Conservation (phyloP, 257 asterid genomes). For the Fraxinus quadrangulata region DNA sequence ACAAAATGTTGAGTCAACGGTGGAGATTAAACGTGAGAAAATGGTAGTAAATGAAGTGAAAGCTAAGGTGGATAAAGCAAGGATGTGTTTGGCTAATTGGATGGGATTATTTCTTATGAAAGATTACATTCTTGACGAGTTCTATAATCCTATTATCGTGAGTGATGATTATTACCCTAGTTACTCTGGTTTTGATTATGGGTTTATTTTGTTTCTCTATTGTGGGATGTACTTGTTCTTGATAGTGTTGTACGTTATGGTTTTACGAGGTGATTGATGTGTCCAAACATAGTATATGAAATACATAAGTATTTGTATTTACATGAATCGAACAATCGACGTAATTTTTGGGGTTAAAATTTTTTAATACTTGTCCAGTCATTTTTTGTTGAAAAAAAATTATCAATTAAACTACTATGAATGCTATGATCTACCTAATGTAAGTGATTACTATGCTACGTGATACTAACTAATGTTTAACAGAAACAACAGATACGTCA, state of each 20-base stretch:
- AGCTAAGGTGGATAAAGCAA: constrained; percentile 38
- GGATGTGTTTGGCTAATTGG: constrained; percentile 20
- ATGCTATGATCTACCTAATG: no score
- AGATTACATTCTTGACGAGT: constrained; percentile 19
- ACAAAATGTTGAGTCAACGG: background rate
- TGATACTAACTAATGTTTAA: no score
- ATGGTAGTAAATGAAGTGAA: constrained; percentile 37
- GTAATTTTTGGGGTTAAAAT: no score
- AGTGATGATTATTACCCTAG: background rate
- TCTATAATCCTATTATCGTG: constrained; percentile 6
- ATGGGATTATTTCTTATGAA: background rate
- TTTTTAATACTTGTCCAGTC: no score
- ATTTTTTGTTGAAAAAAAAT: no score
- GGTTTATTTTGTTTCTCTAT: constrained; percentile 14
- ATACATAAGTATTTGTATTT: no score
- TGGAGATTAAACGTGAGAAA: background rate
- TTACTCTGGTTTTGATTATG: constrained; percentile 16
- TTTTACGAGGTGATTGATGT: constrained; percentile 4
- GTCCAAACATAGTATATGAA: background rate
- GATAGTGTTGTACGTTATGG: constrained; percentile 10
- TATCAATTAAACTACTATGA: no score
- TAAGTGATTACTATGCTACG: no score
- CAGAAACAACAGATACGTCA: no score
- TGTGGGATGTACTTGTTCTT: constrained; percentile 16
- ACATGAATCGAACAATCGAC: no score